Evolutionary conservation across 2,329 filamentous ascomycete genomes (phyloP), one percentile per base, ranked within the genome.

Genomic region (Penicillium brevicompactum): DNA sequence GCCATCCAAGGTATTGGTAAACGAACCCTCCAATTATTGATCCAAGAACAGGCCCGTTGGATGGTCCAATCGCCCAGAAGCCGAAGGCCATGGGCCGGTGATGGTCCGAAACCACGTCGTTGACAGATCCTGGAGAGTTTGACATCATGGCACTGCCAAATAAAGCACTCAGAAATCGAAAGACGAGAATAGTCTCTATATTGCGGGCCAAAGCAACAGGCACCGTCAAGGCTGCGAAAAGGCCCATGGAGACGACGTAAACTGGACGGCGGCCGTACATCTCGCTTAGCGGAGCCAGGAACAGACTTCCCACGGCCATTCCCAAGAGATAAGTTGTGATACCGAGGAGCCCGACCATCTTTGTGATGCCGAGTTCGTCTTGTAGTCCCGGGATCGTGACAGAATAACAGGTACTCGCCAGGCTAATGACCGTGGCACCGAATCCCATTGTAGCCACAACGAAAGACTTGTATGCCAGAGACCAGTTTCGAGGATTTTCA

Each of bases 21-120:
- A 88, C 82, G 62, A 94, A 93, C 0, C 91, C 91, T 8, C 91
- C 91, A 22, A 95, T 87, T 0, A 91, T 73, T 0, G 88, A 87
- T 0, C 87, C 86, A 37, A 84, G 80, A 0, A 73, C 74, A 18
- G 72, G 88, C 4, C 88, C 91, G 65, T 95, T 95, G 70, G 94
- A 83, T 0, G 91, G 91, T 0, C 90, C 91, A 51, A 96, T 85
- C 43, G 81, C 84, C 85, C 90, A 96, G 40, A 95, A 80, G 7
- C 85, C 89, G 73, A 96, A 91, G 37, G 87, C 87, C 10, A 92
- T 75, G 1, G 90, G 89, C 9, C 92, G 85, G 63, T 88, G 85
- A 47, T 93, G 84, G 44, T 92, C 89, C 4, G 82, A 81, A 14
- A 89, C 85, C 49, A 96, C 88, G 70, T 96, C 92, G 31, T 88